Base-by-base conservation (phyloP, 768 basidiomycete genomes). In the Pholiota conissans region DNA sequence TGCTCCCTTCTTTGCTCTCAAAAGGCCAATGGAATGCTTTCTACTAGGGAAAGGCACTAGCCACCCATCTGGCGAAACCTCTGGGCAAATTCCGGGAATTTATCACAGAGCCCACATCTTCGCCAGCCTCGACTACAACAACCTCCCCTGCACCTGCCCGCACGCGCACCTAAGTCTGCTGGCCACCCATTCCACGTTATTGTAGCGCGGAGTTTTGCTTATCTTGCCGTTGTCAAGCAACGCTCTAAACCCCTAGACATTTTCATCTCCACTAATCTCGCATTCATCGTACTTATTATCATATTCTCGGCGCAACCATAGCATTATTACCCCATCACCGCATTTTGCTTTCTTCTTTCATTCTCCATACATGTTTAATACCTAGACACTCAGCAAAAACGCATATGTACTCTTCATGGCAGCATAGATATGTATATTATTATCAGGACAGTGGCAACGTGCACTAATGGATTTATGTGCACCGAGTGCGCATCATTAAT, bases 31-130 rank as follows among this genome's bases (percentile, higher is more conserved):
- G 60, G 54, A 29, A 56, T 50, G 47, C 45, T 48, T 18, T 30
- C 34, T 22, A 29, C 22, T 61, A 83, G 82, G 80, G 77, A 11
- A 76, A 63, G 52, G 67, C 66, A 28, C 70, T 83, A 29, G 79
- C 78, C 7, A 59, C 58, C 4, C 79, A 80, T 67, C 69, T 84
- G 6, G 78, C 78, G 27, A 74, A 73, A 50, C 74, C 79, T 9
- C 66, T 84, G 52, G 69, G 71, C 47, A 76, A 73, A 59, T 80
- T 76, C 53, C 72, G 79, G 27, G 65, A 66, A 29, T 53, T 61
- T 10, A 65, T 71, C 60, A 59, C 63, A n/a, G 55, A 59, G 8
- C 51, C 63, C 26, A 61, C 61, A 34, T 32, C 60, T 29, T 64
- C 69, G 27, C 67, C 69, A 29, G 63, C 70, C 18, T 59, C 69